A percentile compares a stretch with the other conserved stretches of the same genome.
phyloP scores from a whole-genome alignment of 441 rosid species.

The Monsonia emarginata region DNA sequence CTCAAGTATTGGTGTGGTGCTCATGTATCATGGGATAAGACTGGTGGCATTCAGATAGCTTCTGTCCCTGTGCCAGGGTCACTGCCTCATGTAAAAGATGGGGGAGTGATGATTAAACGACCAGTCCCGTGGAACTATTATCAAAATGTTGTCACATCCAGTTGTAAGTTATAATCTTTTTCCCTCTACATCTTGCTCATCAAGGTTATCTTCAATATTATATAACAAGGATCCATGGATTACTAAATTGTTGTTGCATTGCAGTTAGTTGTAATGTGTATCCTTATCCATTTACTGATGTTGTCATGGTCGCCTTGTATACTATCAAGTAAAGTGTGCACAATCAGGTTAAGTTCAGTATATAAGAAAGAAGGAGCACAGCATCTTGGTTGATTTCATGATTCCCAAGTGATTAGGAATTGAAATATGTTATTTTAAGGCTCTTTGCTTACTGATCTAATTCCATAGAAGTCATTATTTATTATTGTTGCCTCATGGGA shows the following conservation, averaged over 20 bases:
- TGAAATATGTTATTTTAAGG: neutral
- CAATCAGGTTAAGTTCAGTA: neutral
- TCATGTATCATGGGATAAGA: constrained; percentile 95
- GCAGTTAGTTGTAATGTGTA: neutral
- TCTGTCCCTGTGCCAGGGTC: constrained; percentile 71
- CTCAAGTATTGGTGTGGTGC: constrained; percentile 76
- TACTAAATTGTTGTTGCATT: neutral
- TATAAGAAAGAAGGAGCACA: neutral
- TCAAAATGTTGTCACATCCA: constrained; percentile 92
- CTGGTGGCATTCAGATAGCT: constrained; percentile 75
- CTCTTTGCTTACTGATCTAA: neutral
- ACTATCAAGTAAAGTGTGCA: neutral
- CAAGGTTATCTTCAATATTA: constrained; percentile 2
- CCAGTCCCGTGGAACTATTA: constrained; percentile 96
- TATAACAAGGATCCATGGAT: neutral
- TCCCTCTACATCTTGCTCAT: constrained; percentile 6
- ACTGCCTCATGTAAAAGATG: constrained; percentile 57
- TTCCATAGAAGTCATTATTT: neutral
- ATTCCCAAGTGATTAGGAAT: neutral
- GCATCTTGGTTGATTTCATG: neutral
- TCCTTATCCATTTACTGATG: neutral
- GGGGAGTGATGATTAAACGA: constrained; percentile 56
- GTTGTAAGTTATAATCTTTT: constrained; percentile 50
- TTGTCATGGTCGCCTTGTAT: neutral
- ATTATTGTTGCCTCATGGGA: neutral